Evolutionary conservation across 2,329 filamentous ascomycete species (phyloP).

Genomic region (Graphilbum fragrans): DNA sequence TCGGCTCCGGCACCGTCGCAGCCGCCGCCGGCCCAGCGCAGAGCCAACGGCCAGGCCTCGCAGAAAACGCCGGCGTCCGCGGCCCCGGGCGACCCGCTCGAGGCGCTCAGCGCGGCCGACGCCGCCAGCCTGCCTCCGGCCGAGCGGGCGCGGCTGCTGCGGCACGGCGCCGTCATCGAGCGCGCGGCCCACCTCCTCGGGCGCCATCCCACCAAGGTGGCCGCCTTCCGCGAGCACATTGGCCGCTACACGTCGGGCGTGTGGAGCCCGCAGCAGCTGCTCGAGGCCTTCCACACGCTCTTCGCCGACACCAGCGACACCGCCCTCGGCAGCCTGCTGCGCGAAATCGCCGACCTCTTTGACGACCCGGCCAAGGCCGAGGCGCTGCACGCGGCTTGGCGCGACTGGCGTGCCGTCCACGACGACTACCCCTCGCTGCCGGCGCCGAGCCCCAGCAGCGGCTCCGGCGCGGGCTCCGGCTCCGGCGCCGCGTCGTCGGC

Average conservation of each 20-base stretch:
- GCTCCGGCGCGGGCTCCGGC: constrained; percentile 43
- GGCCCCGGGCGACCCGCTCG: constrained; percentile 26
- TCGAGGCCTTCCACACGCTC: constrained; percentile 78
- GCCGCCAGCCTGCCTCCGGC: constrained; percentile 51
- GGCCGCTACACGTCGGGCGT: constrained; percentile 62
- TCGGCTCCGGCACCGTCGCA: constrained; percentile 5
- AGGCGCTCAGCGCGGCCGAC: constrained; percentile 38
- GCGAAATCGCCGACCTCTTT: constrained; percentile 86
- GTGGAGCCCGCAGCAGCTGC: constrained; percentile 62
- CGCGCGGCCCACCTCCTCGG: constrained; percentile 71
- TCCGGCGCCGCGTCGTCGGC: constrained; percentile 45
- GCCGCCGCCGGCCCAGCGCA: constrained; percentile 4
- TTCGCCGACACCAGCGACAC: constrained; percentile 68
- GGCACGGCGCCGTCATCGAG: constrained; percentile 76
- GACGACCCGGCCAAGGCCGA: constrained; percentile 69
- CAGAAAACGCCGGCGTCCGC: constrained; percentile 1
- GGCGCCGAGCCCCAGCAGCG: constrained; percentile 21
- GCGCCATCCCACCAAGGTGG: constrained; percentile 63
- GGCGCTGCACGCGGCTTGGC: constrained; percentile 71
- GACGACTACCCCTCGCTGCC: constrained; percentile 90
- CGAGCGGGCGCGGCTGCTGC: constrained; percentile 67
- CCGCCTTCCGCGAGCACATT: constrained; percentile 66
- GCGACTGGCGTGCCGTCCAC: constrained; percentile 90
- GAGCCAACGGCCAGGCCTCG: not conserved
- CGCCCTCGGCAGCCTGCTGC: constrained; percentile 77